Conservation (phyloP, 257 asterid genomes). For the Ophiorrhiza pumila region DNA sequence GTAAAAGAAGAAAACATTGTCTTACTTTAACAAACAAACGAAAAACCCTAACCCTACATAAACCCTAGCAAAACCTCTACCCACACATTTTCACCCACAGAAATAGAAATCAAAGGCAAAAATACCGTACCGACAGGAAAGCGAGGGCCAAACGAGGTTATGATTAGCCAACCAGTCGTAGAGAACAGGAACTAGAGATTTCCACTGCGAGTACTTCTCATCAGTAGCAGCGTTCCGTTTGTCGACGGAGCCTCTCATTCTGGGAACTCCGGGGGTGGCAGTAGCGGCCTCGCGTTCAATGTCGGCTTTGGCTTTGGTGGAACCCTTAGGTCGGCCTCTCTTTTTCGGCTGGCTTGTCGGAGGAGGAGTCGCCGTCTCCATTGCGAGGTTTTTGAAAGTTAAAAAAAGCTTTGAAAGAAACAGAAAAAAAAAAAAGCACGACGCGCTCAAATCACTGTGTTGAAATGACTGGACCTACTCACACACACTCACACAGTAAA, state of each 20-base stretch:
- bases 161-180: constrained; percentile 52
- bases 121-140: constrained; percentile 40
- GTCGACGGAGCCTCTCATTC: constrained; percentile 41
- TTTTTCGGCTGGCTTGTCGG: constrained; percentile 64
- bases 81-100: neutral
- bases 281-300: constrained; percentile 46
- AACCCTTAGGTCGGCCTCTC: constrained; percentile 95
- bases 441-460: neutral
- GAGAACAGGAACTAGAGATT: constrained; percentile 76
- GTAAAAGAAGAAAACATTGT: too few species aligned
- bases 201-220: constrained; percentile 88
- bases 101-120: neutral
- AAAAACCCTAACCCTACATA: constrained; percentile 18
- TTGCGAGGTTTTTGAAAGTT: constrained; percentile 11
- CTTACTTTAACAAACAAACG: neutral
- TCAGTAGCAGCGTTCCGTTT: constrained; percentile 48
- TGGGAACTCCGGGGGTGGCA: constrained; percentile 28
- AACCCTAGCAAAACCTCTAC: constrained; percentile 17
- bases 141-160: constrained; percentile 55
- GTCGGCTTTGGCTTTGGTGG: constrained; percentile 65
- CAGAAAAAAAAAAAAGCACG: too few species aligned
- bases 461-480: constrained; percentile 5
- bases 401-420: neutral
- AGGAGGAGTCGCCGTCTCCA: constrained; percentile 43
- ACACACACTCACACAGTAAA: constrained; percentile 5